Base-by-base conservation (phyloP, 2,329 filamentous ascomycete genomes). In the Thielaviopsis musarum region DNA sequence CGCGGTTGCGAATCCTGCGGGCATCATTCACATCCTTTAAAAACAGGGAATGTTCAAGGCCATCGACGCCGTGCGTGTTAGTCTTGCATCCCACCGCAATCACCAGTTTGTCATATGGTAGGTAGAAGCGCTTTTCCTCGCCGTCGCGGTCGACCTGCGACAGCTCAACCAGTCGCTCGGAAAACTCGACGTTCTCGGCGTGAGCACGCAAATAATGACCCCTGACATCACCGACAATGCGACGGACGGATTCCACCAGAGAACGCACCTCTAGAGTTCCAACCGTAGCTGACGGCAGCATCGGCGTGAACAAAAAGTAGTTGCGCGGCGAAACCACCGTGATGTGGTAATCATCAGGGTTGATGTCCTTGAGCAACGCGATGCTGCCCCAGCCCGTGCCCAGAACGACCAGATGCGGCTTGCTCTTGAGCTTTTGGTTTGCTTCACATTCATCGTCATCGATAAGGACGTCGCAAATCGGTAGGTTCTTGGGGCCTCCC, bases 241-340 rank as follows among this genome's bases (percentile, higher is more conserved):
- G 82, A 63, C 93, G 82, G 62, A 98, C 88, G 0, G 93, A 93
- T 71, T 98, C 93, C 49, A 96, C 89, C 61, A 98, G 76, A 56
- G 90, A 95, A 64, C 91, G 80, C 66, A 97, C 75, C 68, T 95
- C 91, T 34, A 98, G 76, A 0, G 93, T 98, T 13, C 94, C 94
- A 5, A 98, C 93, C 0, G 94, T 98, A 7, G 93, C 94, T 38
- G 90, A 95, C 1, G 93, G 93, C 52, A 98, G 77, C 91, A 98
- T 97, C 0, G 93, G 93, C 1, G 93, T 98, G 71, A 98, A 98
- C 34, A 98, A 74, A 73, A 98, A 98, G 73, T 97, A 95, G 67
- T 97, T 97, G 41, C 87, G 87, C 0, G 93, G 91, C 13, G 90
- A 95, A 52, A 98, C 85, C 48, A 98, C 86, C 4, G 91, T 97